These are phyloP conservation scores for Aspergillus fructus DNA, from an alignment of 2,329 filamentous ascomycete genomes.

Conservation along the genomic window DNA sequence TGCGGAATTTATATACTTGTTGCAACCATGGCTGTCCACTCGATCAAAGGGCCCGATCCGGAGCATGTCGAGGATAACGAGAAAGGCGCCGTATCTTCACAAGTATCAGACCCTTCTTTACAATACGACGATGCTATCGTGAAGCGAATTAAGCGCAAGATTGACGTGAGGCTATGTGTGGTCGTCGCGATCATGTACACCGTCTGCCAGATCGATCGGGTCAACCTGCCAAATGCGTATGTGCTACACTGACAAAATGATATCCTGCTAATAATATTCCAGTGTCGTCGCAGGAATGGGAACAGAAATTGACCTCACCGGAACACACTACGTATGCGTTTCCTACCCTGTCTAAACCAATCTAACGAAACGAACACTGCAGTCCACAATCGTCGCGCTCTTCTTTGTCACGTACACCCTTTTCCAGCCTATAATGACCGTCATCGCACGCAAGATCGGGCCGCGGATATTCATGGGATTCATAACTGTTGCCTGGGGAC, in stretches of 20 bases:
- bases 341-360: background rate
- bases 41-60: background rate
- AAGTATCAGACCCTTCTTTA: background rate
- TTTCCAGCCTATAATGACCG: slow-evolving; percentile 43
- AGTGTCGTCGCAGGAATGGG: slow-evolving; percentile 9
- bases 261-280: background rate
- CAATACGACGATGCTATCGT: slow-evolving; percentile 6
- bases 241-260: background rate
- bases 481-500: slow-evolving; percentile 42
- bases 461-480: slow-evolving; percentile 36
- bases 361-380: background rate
- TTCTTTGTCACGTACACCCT: slow-evolving; percentile 47
- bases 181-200: slow-evolving; percentile 12
- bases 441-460: slow-evolving; percentile 42
- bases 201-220: slow-evolving; percentile 12
- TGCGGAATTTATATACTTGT: too few relatives aligned
- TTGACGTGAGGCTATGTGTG: slow-evolving; percentile 5
- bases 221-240: slow-evolving; percentile 10
- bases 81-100: background rate
- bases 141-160: slow-evolving; percentile 12
- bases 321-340: slow-evolving; percentile 6
- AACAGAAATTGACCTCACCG: slow-evolving; percentile 5
- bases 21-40: background rate
- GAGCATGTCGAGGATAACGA: background rate
- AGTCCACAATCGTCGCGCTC: slow-evolving; percentile 32